Conservation (phyloP, 768 basidiomycete genomes). For the Rubroboletus pulcherrimus region DNA sequence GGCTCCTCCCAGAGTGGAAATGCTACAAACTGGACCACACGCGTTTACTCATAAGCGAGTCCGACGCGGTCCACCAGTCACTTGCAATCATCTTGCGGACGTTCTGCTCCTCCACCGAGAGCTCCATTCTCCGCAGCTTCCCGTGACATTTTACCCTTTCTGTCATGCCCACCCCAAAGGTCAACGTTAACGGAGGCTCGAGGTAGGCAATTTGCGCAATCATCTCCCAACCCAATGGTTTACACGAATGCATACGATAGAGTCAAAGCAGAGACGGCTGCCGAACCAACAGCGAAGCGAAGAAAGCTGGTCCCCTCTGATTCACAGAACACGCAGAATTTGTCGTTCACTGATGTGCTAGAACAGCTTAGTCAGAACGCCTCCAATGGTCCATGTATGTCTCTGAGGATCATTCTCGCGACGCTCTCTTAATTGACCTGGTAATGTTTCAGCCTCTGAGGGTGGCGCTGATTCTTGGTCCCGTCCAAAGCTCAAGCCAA, state of each 20-base stretch:
- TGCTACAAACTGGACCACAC: conserved; percentile 30
- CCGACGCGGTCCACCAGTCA: conserved; percentile 3
- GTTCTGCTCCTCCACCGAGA: not conserved
- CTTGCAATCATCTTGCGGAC: not conserved
- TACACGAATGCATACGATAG: conserved; percentile 16
- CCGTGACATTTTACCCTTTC: not conserved
- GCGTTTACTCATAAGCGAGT: conserved; percentile 11
- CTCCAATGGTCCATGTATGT: conserved; percentile 41
- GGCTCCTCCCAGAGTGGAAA: conserved; percentile 8
- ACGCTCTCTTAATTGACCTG: not conserved
- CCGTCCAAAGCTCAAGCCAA: conserved; percentile 50
- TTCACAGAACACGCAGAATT: conserved; percentile 25
- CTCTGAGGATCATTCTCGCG: not conserved
- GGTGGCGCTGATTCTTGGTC: conserved; percentile 77
- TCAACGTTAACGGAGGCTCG: conserved; percentile 7
- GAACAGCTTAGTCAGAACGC: conserved; percentile 54
- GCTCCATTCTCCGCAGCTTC: too few relatives aligned
- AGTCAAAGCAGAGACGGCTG: conserved; percentile 15
- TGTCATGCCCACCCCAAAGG: conserved; percentile 17
- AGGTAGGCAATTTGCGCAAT: conserved; percentile 7
- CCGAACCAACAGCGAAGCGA: conserved; percentile 49
- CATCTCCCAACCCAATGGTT: not conserved
- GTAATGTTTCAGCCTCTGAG: conserved; percentile 49
- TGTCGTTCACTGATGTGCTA: conserved; percentile 61
- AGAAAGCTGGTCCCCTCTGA: conserved; percentile 44